A percentile compares a stretch with the other conserved stretches of the same genome.
Conservation (phyloP, 2,329 filamentous ascomycete species). For the Cordyceps militaris region DNA sequence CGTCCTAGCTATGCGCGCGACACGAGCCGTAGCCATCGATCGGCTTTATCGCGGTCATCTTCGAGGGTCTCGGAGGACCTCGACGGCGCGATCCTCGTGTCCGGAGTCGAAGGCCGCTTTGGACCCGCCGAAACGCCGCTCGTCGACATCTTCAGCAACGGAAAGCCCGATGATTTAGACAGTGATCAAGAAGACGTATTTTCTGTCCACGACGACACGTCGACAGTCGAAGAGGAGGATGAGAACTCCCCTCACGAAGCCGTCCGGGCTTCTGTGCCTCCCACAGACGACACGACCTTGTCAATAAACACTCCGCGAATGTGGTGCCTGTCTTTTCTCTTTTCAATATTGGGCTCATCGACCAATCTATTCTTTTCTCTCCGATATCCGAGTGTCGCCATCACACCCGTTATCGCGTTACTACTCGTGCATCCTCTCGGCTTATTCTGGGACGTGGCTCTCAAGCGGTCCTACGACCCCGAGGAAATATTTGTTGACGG, state of each 20-base stretch:
- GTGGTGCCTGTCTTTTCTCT: slow-evolving; percentile 75
- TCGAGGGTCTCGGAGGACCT: slow-evolving; percentile 41
- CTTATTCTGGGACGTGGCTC: slow-evolving; percentile 65
- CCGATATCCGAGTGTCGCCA: slow-evolving; percentile 83
- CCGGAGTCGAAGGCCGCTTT: slow-evolving; percentile 47
- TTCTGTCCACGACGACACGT: slow-evolving; percentile 26
- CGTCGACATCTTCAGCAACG: slow-evolving; percentile 37
- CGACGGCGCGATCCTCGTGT: slow-evolving; percentile 43
- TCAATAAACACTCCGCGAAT: slow-evolving; percentile 84
- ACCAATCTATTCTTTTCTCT: slow-evolving; percentile 86
- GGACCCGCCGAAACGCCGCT: slow-evolving; percentile 42
- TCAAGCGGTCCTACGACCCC: slow-evolving; percentile 56
- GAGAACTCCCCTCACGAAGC: slow-evolving; percentile 73
- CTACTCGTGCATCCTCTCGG: slow-evolving; percentile 80
- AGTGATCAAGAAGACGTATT: slow-evolving; percentile 27
- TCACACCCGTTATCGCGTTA: slow-evolving; percentile 81
- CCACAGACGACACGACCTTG: slow-evolving; percentile 66
- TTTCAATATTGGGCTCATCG: slow-evolving; percentile 73
- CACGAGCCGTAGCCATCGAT: slow-evolving; percentile 27
- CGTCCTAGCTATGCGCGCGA: slow-evolving; percentile 30
- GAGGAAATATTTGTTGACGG: slow-evolving; percentile 45
- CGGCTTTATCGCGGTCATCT: slow-evolving; percentile 26
- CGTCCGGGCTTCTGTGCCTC: slow-evolving; percentile 71
- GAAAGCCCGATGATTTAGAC: slow-evolving; percentile 34
- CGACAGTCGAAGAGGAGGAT: slow-evolving; percentile 37